phyloP scores from a whole-genome alignment of 176 grass and related monocot species.

The Saccharum officinarum region DNA sequence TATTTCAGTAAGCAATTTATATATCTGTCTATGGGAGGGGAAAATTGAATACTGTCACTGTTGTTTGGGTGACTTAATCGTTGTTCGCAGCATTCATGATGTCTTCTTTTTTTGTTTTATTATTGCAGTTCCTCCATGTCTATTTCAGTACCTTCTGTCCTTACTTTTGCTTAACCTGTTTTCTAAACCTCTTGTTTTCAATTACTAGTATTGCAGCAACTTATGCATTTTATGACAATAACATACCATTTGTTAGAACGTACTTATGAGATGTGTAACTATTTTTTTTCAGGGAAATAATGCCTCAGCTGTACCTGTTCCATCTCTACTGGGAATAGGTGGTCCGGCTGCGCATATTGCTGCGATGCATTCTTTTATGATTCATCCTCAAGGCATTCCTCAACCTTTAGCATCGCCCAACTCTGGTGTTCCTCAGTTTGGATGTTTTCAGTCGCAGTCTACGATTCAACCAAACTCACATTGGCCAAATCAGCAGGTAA shows the following conservation, averaged over 20 bases:
- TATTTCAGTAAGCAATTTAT: slow-evolving; percentile 8
- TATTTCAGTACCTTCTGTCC: background rate
- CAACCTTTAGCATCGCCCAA: slow-evolving; percentile 57
- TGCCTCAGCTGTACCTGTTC: slow-evolving; percentile 45
- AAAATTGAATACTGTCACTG: background rate
- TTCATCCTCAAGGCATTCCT: slow-evolving; percentile 72
- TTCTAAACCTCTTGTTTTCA: background rate
- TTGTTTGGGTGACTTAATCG: background rate
- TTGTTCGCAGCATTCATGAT: background rate
- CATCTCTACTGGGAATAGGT: slow-evolving; percentile 56
- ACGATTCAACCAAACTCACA: slow-evolving; percentile 41
- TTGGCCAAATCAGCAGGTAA: slow-evolving; percentile 62
- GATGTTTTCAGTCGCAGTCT: slow-evolving; percentile 50
- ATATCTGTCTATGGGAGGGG: background rate
- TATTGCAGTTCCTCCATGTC: background rate
- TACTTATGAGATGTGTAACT: background rate
- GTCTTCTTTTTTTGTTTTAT: background rate
- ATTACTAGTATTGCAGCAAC: background rate
- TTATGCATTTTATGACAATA: background rate
- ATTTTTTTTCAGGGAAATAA: slow-evolving; percentile 49
- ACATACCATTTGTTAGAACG: background rate
- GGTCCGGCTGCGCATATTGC: slow-evolving; percentile 54
- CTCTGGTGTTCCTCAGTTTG: slow-evolving; percentile 61
- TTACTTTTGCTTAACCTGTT: background rate
- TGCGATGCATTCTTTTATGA: slow-evolving; percentile 69